A percentile compares a stretch with the other conserved stretches of the same genome.
These are phyloP conservation scores for Syzygium aromaticum DNA, from an alignment of 345 rosid genomes.

Conservation along the genomic window DNA sequence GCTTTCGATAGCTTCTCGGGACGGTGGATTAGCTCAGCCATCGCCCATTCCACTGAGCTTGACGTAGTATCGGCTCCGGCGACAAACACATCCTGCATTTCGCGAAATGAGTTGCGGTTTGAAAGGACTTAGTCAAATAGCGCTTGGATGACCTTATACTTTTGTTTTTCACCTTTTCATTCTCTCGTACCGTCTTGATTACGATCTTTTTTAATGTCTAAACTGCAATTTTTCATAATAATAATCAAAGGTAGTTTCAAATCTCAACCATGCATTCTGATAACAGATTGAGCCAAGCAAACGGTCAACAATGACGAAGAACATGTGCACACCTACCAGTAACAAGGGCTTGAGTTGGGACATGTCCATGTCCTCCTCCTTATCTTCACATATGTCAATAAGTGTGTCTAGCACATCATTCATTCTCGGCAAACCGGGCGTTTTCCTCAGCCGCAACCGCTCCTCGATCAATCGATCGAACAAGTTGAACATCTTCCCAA, in stretches of 20 bases:
- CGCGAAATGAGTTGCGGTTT: neutral
- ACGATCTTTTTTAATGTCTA: neutral
- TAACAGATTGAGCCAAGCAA: neutral
- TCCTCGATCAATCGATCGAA: conserved; percentile 10
- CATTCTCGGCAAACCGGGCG: neutral
- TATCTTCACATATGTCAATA: conserved; percentile 2
- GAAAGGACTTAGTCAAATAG: neutral
- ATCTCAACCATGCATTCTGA: neutral
- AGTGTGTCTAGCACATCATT: conserved; percentile 22
- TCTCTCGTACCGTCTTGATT: too few species aligned
- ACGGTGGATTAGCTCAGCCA: conserved; percentile 16
- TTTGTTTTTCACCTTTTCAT: neutral
- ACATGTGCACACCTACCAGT: neutral
- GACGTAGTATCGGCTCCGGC: conserved; percentile 24
- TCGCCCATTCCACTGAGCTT: conserved; percentile 24
- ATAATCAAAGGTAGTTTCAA: neutral
- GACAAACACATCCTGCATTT: conserved; percentile 9
- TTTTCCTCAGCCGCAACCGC: conserved; percentile 4
- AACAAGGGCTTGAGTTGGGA: conserved; percentile 1
- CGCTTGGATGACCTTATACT: neutral
- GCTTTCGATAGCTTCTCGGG: conserved; percentile 4
- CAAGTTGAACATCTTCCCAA: conserved; percentile 2
- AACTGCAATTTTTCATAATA: neutral
- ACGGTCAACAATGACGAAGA: neutral
- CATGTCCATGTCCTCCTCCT: neutral